These are phyloP conservation scores for Massariosphaeria phaeospora DNA, from an alignment of 495 filamentous ascomycete genomes.

Conservation along the genomic window DNA sequence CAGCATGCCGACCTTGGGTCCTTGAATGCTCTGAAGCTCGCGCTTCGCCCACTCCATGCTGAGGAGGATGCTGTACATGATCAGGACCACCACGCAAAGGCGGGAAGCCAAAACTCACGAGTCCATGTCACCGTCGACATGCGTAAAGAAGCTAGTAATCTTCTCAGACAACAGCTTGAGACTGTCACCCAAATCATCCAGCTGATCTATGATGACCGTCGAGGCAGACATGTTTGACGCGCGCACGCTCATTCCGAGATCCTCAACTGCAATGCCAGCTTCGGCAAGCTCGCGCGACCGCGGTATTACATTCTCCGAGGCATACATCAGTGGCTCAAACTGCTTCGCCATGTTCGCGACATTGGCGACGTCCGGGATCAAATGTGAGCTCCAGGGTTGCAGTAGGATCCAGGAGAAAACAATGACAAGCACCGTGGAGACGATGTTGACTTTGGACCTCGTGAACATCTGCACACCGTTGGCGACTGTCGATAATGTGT, in stretches of 20 bases:
- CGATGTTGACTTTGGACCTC: slow-evolving; percentile 56
- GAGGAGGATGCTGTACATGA: slow-evolving; percentile 61
- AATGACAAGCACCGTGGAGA: slow-evolving; percentile 56
- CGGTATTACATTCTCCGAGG: slow-evolving; percentile 78
- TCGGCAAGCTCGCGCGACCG: slow-evolving; percentile 84
- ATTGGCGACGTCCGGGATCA: slow-evolving; percentile 83
- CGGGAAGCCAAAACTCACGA: slow-evolving; percentile 42
- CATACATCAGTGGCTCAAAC: slow-evolving; percentile 87
- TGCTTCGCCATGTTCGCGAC: slow-evolving; percentile 80
- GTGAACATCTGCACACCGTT: slow-evolving; percentile 52
- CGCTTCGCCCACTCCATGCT: slow-evolving; percentile 93
- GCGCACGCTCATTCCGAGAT: slow-evolving; percentile 80
- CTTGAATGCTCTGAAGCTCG: slow-evolving; percentile 59
- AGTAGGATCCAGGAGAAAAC: slow-evolving; percentile 60
- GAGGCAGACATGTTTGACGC: slow-evolving; percentile 85
- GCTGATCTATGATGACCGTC: slow-evolving; percentile 73
- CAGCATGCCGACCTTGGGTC: slow-evolving; percentile 53
- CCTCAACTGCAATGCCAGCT: slow-evolving; percentile 86
- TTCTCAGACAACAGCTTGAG: slow-evolving; percentile 76
- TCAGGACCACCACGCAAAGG: slow-evolving; percentile 8
- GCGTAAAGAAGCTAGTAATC: slow-evolving; percentile 81
- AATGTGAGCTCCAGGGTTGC: slow-evolving; percentile 57
- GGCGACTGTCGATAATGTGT: slow-evolving; percentile 60
- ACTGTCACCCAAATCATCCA: slow-evolving; percentile 76
- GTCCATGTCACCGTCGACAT: slow-evolving; percentile 87